These are phyloP conservation scores for Populus hybrid DNA, from an alignment of 441 rosid genomes.

Conservation along the genomic window DNA sequence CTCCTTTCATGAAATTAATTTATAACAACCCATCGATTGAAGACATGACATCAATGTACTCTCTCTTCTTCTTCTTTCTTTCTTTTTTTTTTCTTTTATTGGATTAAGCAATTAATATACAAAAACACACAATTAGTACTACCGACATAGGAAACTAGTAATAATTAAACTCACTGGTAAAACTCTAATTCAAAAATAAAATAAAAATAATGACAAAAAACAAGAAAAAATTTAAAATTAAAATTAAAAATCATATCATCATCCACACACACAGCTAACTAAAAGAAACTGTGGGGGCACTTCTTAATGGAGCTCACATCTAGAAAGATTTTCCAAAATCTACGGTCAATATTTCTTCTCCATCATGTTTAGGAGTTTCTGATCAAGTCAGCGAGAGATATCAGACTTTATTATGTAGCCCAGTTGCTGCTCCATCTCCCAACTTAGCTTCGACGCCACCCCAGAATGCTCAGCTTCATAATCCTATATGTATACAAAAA, in stretches of 20 bases:
- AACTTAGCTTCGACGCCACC: constrained; percentile 70
- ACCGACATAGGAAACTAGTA: constrained; percentile 13
- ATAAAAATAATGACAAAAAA: not conserved
- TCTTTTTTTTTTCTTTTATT: too few relatives aligned
- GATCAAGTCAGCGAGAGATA: constrained; percentile 45
- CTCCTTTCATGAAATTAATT: constrained; percentile 29
- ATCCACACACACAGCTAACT: constrained; percentile 19
- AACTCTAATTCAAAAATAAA: constrained; percentile 12
- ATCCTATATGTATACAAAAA: constrained; percentile 38
- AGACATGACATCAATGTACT: not conserved
- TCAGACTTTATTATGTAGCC: constrained; percentile 52
- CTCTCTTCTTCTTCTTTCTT: not conserved
- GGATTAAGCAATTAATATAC: too few relatives aligned
- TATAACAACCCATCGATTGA: constrained; percentile 19
- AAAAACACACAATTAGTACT: constrained; percentile 1
- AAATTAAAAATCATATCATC: constrained; percentile 8
- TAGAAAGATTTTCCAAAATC: constrained; percentile 18
- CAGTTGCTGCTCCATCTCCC: constrained; percentile 74
- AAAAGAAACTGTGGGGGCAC: constrained; percentile 20
- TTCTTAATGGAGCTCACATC: constrained; percentile 21
- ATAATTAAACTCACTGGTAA: constrained; percentile 12
- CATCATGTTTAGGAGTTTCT: not conserved
- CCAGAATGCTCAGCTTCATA: constrained; percentile 71
- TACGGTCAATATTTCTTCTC: constrained; percentile 20
- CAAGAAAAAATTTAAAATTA: not conserved